These are phyloP conservation scores for Nitzschia sp. DNA, from an alignment of 108 stramenopile species.

Conservation along the genomic window DNA sequence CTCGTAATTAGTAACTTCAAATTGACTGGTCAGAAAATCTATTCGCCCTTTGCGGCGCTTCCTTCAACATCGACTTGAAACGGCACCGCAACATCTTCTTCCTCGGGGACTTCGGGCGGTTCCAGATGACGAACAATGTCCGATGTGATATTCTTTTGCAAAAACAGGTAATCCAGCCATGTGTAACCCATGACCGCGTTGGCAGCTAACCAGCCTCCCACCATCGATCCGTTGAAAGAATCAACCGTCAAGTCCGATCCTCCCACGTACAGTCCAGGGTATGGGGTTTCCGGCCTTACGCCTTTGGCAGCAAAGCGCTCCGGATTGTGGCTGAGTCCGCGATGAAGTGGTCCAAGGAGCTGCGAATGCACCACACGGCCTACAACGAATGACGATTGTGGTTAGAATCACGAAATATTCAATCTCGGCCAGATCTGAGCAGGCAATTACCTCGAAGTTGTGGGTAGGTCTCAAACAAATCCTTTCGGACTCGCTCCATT, in stretches of 20 bases:
- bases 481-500: conserved; percentile 54
- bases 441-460: conserved; percentile 65
- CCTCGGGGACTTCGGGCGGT: conserved; percentile 53
- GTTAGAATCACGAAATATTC: neutral
- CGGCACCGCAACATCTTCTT: conserved; percentile 73
- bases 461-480: conserved; percentile 58
- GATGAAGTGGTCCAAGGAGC: conserved; percentile 56
- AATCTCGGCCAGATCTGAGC: neutral
- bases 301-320: conserved; percentile 86
- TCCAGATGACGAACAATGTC: conserved; percentile 69
- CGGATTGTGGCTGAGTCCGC: conserved; percentile 79
- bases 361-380: conserved; percentile 49
- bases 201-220: conserved; percentile 82
- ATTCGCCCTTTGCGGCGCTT: neutral
- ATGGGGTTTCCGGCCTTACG: conserved; percentile 73
- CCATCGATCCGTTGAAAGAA: conserved; percentile 76
- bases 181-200: conserved; percentile 86
- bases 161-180: conserved; percentile 70
- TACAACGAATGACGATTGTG: conserved; percentile 2
- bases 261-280: conserved; percentile 78
- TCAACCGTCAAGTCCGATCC: conserved; percentile 85
- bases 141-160: conserved; percentile 83
- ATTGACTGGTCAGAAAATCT: too few relatives aligned
- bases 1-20: neutral
- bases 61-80: neutral